Base-by-base conservation (phyloP, 75 land plant species). In the Pseudotsuga menziesii region DNA sequence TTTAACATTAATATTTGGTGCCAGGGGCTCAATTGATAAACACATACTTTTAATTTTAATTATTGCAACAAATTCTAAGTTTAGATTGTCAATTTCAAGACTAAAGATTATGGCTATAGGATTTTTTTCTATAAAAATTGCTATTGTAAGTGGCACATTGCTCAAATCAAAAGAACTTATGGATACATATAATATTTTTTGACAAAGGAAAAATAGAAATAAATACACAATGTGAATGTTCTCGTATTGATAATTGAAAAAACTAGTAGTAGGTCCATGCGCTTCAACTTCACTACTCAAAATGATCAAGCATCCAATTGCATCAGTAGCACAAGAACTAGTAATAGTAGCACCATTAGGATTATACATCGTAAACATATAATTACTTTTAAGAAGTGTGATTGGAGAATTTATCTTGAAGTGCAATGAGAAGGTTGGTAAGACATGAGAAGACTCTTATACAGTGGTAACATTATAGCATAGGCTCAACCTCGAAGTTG, bases 221-320 rank as follows among this genome's bases (percentile, higher is more conserved):
- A 29, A 29, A 81, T 90, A 93, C 29, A 91, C 85, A 71, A 93
- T 83, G 71, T 88, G 91, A 44, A 90, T 80, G 71, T 92, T 92
- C 77, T 93, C 93, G 75, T 93, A 93, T 74, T 90, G 93, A 58
- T 83, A 87, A 72, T 93, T 93, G 66, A 91, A 93, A 0, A 72
- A 52, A n/a, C 41, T 13, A 52, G 74, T 54, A 72, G 56, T 54
- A 44, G 74, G 74, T 25, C 74, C 74, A 72, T 22, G 44, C 7
- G 22, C 12, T 52, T 72, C 55, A 72, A n/a, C 56, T 25, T 56
- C 74, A 44, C 74, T 72, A 54, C 56, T 72, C 23, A 41, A 72
- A 52, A 72, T 72, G 55, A 72, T 52, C 3, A 72, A 15, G 17
- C 74, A 72, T 20, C 25, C 74, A 13, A 72, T 54, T 72, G 55